A percentile compares a stretch with the other conserved stretches of the same genome.
These are phyloP conservation scores for Fusarium marasasianum DNA, from an alignment of 2,329 filamentous ascomycete genomes.

Conservation along the genomic window DNA sequence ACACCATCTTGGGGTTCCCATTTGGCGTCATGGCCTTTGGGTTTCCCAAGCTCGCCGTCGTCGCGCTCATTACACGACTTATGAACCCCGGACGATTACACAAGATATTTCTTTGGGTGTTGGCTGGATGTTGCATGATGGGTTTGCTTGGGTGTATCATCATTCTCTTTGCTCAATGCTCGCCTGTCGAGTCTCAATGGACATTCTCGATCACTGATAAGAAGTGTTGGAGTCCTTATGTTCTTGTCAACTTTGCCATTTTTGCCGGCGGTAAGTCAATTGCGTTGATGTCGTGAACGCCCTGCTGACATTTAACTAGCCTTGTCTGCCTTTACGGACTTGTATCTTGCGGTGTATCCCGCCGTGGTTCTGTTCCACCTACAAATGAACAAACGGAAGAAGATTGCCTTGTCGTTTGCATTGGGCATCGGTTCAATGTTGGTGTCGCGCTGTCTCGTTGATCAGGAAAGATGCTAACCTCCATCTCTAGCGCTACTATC, in stretches of 20 bases:
- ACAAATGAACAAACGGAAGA: slow-evolving; percentile 52
- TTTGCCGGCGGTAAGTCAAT: slow-evolving; percentile 49
- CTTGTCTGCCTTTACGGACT: slow-evolving; percentile 50
- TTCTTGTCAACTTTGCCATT: slow-evolving; percentile 53
- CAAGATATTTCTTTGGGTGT: slow-evolving; percentile 48
- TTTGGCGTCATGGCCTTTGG: slow-evolving; percentile 52
- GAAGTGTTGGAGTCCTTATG: slow-evolving; percentile 48
- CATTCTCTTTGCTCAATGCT: slow-evolving; percentile 55
- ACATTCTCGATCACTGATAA: slow-evolving; percentile 44
- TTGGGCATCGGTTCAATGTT: slow-evolving; percentile 53
- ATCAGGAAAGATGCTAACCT: rapidly evolving
- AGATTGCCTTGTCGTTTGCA: slow-evolving; percentile 50
- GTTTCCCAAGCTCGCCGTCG: slow-evolving; percentile 54
- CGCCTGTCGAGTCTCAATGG: slow-evolving; percentile 53
- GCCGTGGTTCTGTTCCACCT: slow-evolving; percentile 49
- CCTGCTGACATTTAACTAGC: slow-evolving; percentile 21
- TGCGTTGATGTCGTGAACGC: rapidly evolving
- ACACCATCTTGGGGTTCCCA: slow-evolving; percentile 49
- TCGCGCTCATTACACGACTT: slow-evolving; percentile 50
- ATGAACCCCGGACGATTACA: slow-evolving; percentile 50
- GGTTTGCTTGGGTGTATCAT: slow-evolving; percentile 49
- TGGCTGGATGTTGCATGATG: slow-evolving; percentile 45
- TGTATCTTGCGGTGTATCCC: slow-evolving; percentile 56
- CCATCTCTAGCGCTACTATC: slow-evolving; percentile 26
- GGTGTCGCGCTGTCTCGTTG: background rate